phyloP scores from a whole-genome alignment of 495 filamentous ascomycete species.

The Penicillium canariense region DNA sequence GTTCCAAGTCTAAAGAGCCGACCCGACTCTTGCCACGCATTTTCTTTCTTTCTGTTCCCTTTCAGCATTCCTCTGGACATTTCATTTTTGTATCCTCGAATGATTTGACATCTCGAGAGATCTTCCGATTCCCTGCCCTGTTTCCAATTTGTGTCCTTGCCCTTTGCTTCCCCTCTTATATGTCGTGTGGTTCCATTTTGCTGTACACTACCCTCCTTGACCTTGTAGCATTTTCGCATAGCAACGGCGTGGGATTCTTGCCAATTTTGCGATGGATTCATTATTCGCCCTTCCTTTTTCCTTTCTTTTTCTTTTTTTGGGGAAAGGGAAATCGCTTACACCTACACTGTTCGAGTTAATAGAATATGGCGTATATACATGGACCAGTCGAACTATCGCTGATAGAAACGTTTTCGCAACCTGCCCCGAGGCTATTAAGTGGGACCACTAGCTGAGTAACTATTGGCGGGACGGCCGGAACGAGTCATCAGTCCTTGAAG shows the following conservation, averaged over 20 bases:
- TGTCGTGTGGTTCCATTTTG: slow-evolving; percentile 6
- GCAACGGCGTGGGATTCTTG: slow-evolving; percentile 26
- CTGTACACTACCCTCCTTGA: slow-evolving; percentile 24
- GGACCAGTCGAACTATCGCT: slow-evolving; percentile 5
- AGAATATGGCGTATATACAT: slow-evolving; percentile 16
- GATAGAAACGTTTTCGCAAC: slow-evolving; percentile 6
- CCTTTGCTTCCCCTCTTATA: too few relatives aligned
- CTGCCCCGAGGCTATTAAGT: slow-evolving; percentile 21
- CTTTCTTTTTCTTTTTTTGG: neutral
- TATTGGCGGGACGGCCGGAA: neutral
- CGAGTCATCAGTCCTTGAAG: neutral
- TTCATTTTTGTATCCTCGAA: slow-evolving; percentile 23
- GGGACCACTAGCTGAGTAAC: slow-evolving; percentile 16
- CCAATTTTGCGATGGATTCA: neutral
- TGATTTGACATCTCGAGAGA: slow-evolving; percentile 12
- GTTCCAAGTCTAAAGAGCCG: too few relatives aligned
- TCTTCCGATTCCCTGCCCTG: neutral
- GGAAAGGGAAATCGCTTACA: too few relatives aligned
- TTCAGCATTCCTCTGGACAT: slow-evolving; percentile 15
- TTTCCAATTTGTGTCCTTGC: slow-evolving; percentile 6
- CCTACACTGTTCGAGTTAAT: neutral
- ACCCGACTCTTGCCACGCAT: neutral
- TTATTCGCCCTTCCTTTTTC: slow-evolving; percentile 7
- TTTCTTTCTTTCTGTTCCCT: slow-evolving; percentile 7
- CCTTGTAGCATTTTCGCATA: slow-evolving; percentile 28